Conservation (phyloP, 2,329 filamentous ascomycete species). For the Fusarium sp. region DNA sequence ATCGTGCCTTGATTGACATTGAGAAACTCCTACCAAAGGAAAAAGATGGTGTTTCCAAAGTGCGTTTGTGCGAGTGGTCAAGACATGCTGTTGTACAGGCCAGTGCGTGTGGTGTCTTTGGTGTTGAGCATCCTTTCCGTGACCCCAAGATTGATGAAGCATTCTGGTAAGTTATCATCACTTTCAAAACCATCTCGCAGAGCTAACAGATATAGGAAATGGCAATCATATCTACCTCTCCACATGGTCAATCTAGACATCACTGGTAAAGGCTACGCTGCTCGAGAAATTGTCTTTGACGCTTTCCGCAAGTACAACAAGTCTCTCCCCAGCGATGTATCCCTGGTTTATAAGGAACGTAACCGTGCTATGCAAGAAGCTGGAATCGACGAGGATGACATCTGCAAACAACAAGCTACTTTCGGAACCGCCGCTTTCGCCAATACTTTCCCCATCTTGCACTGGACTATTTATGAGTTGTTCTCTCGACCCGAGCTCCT, state of each 20-base stretch:
- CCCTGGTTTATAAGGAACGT: slow-evolving; percentile 24
- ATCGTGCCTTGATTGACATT: slow-evolving; percentile 23
- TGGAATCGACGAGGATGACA: slow-evolving; percentile 30
- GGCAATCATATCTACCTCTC: slow-evolving; percentile 31
- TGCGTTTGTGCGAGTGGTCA: slow-evolving; percentile 18
- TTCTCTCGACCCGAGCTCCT: slow-evolving; percentile 30
- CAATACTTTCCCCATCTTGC: slow-evolving; percentile 32
- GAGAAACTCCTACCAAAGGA: neutral
- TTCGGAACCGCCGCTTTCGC: slow-evolving; percentile 34
- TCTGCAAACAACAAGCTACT: slow-evolving; percentile 31
- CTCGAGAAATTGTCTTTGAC: slow-evolving; percentile 34
- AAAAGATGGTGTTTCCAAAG: neutral
- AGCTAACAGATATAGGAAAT: slow-evolving; percentile 20
- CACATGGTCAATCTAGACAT: slow-evolving; percentile 31
- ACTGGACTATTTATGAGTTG: slow-evolving; percentile 37
- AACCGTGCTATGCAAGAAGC: slow-evolving; percentile 13
- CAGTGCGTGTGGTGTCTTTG: slow-evolving; percentile 37
- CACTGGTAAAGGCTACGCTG: slow-evolving; percentile 29
- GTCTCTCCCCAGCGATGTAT: slow-evolving; percentile 26
- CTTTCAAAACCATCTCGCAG: accelerated
- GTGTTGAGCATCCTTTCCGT: slow-evolving; percentile 33
- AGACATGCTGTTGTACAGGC: slow-evolving; percentile 35
- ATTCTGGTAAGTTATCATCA: slow-evolving; percentile 27
- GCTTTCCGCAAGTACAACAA: slow-evolving; percentile 35
- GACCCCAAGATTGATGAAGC: slow-evolving; percentile 30